Evolutionary conservation across 768 basidiomycete genomes (phyloP).

Genomic region (Cystofilobasidium macerans): DNA sequence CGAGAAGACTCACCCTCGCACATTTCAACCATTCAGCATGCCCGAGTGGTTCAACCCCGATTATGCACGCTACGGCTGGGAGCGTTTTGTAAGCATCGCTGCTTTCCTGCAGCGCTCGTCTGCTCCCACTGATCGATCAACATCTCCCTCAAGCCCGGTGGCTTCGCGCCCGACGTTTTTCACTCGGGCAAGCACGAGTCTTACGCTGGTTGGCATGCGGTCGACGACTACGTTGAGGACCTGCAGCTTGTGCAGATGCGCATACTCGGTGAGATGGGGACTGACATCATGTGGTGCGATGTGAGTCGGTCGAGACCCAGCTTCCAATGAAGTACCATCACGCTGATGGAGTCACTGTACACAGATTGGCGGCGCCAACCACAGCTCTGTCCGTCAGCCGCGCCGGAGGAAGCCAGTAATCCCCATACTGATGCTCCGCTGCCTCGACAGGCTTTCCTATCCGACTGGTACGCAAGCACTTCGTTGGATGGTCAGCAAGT

Average conservation of each 20-base stretch:
- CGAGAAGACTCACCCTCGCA: too few relatives aligned
- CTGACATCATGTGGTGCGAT: conserved; percentile 45
- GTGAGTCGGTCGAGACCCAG: conserved; percentile 36
- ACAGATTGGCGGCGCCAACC: conserved; percentile 42
- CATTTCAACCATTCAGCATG: too few relatives aligned
- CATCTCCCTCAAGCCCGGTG: conserved; percentile 46
- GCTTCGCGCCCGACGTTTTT: conserved; percentile 48
- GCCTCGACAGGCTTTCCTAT: conserved; percentile 37
- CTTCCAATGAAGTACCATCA: not conserved
- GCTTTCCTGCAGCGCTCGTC: too few relatives aligned
- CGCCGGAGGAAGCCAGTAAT: not conserved
- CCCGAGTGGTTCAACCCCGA: conserved; percentile 55
- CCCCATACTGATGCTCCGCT: not conserved
- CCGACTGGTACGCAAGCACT: conserved; percentile 45
- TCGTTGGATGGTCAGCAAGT: conserved; percentile 42
- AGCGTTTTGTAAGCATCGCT: conserved; percentile 41
- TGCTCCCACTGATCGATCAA: not conserved
- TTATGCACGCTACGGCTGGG: conserved; percentile 34
- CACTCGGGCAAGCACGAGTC: conserved; percentile 46
- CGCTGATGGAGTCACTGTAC: conserved; percentile 32
- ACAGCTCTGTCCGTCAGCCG: conserved; percentile 35
- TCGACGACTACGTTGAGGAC: conserved; percentile 46
- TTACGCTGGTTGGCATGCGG: conserved; percentile 47
- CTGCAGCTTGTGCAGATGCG: conserved; percentile 48
- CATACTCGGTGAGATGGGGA: conserved; percentile 45